Evolutionary conservation across 106 monocot genomes (phyloP), one percentile per base, ranked within the genome.

Genomic region (Triglochin maritima): DNA sequence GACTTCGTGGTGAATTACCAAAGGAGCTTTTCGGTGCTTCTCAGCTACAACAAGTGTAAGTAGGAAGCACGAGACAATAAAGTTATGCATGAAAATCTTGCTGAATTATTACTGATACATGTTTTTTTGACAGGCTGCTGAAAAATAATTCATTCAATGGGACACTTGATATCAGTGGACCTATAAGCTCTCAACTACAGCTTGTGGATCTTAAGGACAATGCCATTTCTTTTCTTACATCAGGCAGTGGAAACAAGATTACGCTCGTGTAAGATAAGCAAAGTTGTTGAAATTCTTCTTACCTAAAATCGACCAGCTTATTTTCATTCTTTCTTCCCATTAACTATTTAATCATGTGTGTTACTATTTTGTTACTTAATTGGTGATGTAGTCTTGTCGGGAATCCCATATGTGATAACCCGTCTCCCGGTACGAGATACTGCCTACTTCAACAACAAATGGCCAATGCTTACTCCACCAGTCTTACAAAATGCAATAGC

Each of bases 41-140:
- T 9, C 70, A 71, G 45, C n/a, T 98, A 49, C 74, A 98, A 69
- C 78, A 92, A 82, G 82, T 86, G 98, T 98, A 88, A 80, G 87
- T 72, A 5, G 59, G 44, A 69, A 57, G 45, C 48, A 46, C 9
- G 11, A 43, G 4, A 29, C 42, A 7, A 6, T 5, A 54, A 43
- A 53, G 7, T 9, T 50, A 49, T 8, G 47, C 15, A 57, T 46
- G 2, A 13, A 50, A n/a, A 58, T 52, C 1, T 41, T 54, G 13
- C 42, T 44, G 3, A 17, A 3, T 59, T 59, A 61, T 1, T 13
- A 44, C 3, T 17, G 2, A 49, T 52, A 55, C 46, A 44, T n/a
- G 15, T 60, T 59, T 63, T 63, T 50, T 4, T 55, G 47, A 46
- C 82, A 98, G 98, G 64, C n/a, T 62, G 58, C 53, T 98, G 9